A percentile compares a stretch with the other conserved stretches of the same genome.
These are phyloP conservation scores for Annulohypoxylon moriforme DNA, from an alignment of 495 filamentous ascomycete genomes.

Conservation along the genomic window DNA sequence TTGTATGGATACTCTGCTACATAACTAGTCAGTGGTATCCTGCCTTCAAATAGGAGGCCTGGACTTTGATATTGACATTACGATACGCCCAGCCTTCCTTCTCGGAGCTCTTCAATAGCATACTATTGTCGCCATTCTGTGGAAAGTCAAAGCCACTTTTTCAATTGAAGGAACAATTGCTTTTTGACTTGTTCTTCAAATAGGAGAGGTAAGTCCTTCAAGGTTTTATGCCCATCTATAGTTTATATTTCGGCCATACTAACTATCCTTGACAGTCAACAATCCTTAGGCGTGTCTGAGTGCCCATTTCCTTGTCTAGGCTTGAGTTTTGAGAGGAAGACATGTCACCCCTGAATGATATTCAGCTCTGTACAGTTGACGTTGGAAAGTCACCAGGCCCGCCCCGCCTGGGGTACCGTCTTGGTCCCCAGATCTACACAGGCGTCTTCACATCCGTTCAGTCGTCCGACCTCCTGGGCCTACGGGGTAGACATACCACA, in stretches of 20 bases:
- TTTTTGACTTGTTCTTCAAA: too few species aligned
- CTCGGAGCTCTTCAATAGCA: background rate
- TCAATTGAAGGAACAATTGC: too few species aligned
- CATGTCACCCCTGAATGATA: background rate
- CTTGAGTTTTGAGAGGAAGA: background rate
- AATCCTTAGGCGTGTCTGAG: background rate
- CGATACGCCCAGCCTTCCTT: background rate
- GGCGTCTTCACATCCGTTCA: too few species aligned
- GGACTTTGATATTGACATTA: background rate
- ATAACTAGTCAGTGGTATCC: background rate
- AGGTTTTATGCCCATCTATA: background rate
- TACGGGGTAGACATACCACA: too few species aligned
- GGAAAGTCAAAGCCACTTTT: background rate
- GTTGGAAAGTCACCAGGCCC: background rate
- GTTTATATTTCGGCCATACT: background rate
- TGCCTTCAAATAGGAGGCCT: background rate
- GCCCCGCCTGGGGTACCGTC: background rate
- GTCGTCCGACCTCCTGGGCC: too few species aligned
- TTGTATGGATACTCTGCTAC: background rate
- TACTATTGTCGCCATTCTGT: background rate
- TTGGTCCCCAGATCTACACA: background rate
- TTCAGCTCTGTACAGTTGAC: too few species aligned
- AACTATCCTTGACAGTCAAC: background rate
- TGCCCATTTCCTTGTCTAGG: background rate
- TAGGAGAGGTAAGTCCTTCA: background rate